Evolutionary conservation across 495 filamentous ascomycete genomes (phyloP).

Genomic region (Patellaria atrata): DNA sequence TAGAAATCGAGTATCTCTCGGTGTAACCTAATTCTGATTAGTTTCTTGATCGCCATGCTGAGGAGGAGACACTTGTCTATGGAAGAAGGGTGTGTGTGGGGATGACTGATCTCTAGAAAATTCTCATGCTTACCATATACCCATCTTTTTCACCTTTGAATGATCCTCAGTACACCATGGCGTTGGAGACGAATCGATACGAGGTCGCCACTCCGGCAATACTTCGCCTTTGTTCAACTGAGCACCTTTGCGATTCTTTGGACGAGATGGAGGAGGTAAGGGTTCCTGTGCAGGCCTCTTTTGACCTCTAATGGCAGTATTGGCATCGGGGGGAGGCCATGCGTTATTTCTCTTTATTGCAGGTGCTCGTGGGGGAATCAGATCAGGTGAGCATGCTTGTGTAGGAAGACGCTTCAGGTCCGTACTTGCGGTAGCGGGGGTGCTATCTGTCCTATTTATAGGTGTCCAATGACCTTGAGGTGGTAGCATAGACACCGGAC

Average conservation of each 20-base stretch:
- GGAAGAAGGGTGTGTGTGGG: conserved; percentile 3
- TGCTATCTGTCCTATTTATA: no score
- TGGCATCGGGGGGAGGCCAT: conserved; percentile 1
- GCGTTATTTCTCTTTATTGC: no score
- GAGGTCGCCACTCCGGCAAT: conserved; percentile 41
- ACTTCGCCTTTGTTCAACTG: conserved; percentile 39
- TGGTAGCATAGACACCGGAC: no score
- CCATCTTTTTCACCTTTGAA: conserved; percentile 2
- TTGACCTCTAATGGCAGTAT: not conserved
- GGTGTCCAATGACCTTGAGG: no score
- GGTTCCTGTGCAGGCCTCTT: not conserved
- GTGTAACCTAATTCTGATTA: conserved; percentile 40
- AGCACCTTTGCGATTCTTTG: conserved; percentile 56
- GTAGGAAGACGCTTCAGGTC: no score
- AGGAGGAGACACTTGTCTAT: not conserved
- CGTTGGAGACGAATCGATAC: conserved; percentile 31
- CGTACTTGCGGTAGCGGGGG: no score
- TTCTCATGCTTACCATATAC: conserved; percentile 9
- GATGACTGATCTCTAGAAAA: not conserved
- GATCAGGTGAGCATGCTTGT: no score
- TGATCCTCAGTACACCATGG: conserved; percentile 29
- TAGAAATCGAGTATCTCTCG: conserved; percentile 84
- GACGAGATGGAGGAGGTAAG: conserved; percentile 14
- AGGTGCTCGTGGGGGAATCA: no score
- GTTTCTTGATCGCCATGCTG: conserved; percentile 34